These are phyloP conservation scores for Phytophthora uliginosa DNA, from an alignment of 352 stramenopile genomes.

Conservation along the genomic window DNA sequence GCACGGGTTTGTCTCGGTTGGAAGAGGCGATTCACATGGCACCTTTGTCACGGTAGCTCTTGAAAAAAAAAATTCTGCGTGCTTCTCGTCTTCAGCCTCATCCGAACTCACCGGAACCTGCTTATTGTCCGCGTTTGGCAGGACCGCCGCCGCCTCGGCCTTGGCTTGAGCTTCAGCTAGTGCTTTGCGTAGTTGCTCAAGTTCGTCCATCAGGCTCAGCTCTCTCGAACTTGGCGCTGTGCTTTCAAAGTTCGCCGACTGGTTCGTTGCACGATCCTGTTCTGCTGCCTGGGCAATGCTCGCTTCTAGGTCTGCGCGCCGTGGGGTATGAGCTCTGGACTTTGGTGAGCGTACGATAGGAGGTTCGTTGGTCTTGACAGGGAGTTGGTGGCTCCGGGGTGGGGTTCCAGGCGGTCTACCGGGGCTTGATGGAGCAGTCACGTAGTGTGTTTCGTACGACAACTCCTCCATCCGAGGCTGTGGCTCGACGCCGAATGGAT, in stretches of 20 bases:
- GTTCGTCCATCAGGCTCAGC: conserved; percentile 38
- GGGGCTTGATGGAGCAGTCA: conserved; percentile 15
- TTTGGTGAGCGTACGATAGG: conserved; percentile 11
- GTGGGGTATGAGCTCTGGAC: conserved; percentile 20
- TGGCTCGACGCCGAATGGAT: conserved; percentile 34
- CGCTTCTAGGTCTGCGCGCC: conserved; percentile 22
- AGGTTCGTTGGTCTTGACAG: conserved; percentile 12
- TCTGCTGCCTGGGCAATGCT: conserved; percentile 19
- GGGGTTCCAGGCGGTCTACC: conserved; percentile 12
- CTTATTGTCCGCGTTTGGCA: conserved; percentile 1
- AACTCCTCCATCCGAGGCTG: conserved; percentile 17
- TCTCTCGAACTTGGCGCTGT: conserved; percentile 38
- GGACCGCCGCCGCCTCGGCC: not conserved
- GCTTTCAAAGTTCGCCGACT: conserved; percentile 1
- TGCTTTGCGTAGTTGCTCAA: conserved; percentile 43
- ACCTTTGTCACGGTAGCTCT: not conserved
- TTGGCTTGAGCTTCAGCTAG: conserved; percentile 37
- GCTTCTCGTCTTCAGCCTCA: conserved; percentile 4
- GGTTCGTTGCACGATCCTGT: not conserved
- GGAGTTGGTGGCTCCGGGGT: not conserved
- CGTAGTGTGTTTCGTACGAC: conserved; percentile 22
- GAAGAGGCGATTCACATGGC: conserved; percentile 9
- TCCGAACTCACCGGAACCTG: not conserved
- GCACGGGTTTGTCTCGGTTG: not conserved
- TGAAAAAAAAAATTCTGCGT: too few relatives aligned